Evolutionary conservation across 306 rosid species (phyloP), one percentile per base, ranked within the genome.

Genomic region (Pyrus betulifolia): DNA sequence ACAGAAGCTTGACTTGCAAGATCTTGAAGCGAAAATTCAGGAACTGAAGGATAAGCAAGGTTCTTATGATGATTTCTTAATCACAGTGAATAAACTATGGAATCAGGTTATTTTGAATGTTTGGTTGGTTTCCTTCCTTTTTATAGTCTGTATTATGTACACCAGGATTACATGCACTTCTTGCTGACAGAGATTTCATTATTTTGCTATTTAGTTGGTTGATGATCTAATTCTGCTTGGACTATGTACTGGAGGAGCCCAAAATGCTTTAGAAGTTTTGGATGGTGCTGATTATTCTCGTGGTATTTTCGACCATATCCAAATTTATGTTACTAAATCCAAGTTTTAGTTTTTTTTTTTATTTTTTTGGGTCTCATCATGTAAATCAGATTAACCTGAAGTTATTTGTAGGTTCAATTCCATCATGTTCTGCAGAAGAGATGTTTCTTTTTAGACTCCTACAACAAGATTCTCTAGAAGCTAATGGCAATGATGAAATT

Each of bases 181-280:
- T 49, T 67, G 54, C 71, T 76, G 30, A 67, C 25, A 61, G 64
- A 0, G 71, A 65, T 87, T 78, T 76, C 76, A 30, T 70, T 72
- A 10, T 85, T 59, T 86, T 65, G 62, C 57, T 74, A 22, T 85
- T 72, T 86, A 95, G 97, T 82, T 95, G 86, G 89, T 86, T 78
- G 93, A 88, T 80, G 97, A 95, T 87, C 82, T 92, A 83, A 51
- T 79, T 74, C 89, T 92, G 87, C 97, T 92, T 28, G 97, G 97
- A 44, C 77, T 83, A 85, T 89, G 72, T 84, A 88, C 89, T 65
- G 92, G 97, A 74, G 88, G 90, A 78, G 86, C 85, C 79, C 86
- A 78, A 86, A 83, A 82, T 61, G 86, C 83, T 65, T 81, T 91
- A 71, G 79, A 79, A 76, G 62, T 61, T 59, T 76, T 90, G 81